Percentiles rank a stretch among this genome's conserved stretches.
Conservation (phyloP, 176 grass and related monocot genomes). For the Aegilops umbellulata region DNA sequence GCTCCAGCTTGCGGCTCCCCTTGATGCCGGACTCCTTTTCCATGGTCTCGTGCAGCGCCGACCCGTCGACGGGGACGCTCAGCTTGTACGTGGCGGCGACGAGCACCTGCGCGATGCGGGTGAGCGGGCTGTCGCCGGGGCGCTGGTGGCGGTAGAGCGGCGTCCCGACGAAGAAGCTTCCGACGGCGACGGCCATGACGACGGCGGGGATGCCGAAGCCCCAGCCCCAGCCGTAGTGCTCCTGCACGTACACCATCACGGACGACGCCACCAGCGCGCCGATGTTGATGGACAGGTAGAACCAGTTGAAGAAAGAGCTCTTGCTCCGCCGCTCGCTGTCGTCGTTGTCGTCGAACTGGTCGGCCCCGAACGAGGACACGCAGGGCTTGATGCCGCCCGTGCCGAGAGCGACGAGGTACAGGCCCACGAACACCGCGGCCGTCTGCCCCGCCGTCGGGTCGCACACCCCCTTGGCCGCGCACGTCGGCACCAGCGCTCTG, state of each 20-base stretch:
- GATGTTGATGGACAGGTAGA: conserved; percentile 46
- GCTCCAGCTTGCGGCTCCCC: conserved; percentile 50
- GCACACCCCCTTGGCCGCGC: neutral
- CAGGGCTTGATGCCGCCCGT: neutral
- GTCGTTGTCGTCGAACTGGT: neutral
- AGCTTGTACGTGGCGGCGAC: conserved; percentile 52
- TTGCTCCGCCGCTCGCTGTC: neutral
- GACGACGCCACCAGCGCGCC: conserved; percentile 78
- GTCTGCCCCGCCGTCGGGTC: neutral
- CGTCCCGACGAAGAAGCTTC: conserved; percentile 78
- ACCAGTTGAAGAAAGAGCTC: neutral
- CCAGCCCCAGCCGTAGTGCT: conserved; percentile 81
- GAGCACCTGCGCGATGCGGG: conserved; percentile 75
- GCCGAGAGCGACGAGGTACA: neutral
- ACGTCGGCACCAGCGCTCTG: neutral
- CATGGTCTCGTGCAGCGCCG: conserved; percentile 14
- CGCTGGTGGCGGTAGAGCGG: conserved; percentile 74
- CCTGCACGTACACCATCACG: conserved; percentile 85
- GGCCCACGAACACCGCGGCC: neutral
- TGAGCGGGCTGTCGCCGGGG: conserved; percentile 71
- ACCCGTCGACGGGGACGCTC: conserved; percentile 16
- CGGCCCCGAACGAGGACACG: neutral
- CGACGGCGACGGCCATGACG: conserved; percentile 71
- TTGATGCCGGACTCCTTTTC: conserved; percentile 43
- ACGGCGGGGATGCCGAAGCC: conserved; percentile 88